Evolutionary conservation across 169 alveolate genomes (phyloP).

Genomic region (Eimeria falciformis): DNA sequence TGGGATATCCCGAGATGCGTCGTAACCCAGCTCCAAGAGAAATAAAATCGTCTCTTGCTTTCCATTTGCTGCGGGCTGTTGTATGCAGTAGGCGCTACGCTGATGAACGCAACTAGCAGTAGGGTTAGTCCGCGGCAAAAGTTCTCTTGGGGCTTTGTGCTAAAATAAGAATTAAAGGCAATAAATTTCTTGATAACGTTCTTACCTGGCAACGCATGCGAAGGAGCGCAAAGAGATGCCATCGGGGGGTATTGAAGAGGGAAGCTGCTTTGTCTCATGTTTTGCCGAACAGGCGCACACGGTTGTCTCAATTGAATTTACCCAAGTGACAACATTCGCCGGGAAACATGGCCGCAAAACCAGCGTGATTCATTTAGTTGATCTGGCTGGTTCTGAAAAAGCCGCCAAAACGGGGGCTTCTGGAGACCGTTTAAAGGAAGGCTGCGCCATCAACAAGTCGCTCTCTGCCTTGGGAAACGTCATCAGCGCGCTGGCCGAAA

Average conservation of each 20-base stretch:
- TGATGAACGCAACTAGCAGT: constrained; percentile 89
- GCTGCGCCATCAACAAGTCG: constrained; percentile 91
- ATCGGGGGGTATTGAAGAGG: no score
- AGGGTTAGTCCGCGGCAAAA: not conserved
- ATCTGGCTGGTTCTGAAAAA: constrained; percentile 92
- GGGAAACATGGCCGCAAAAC: constrained; percentile 85
- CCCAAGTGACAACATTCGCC: constrained; percentile 79
- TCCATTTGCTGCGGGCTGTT: not conserved
- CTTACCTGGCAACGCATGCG: no score
- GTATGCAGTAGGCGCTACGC: constrained; percentile 87
- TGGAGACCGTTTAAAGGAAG: constrained; percentile 91
- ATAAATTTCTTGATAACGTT: not conserved
- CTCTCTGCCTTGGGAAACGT: constrained; percentile 89
- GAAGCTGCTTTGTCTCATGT: not conserved
- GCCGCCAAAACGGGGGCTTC: constrained; percentile 83
- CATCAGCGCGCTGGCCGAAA: constrained; percentile 91
- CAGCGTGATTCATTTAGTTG: constrained; percentile 91
- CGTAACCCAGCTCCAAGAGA: not conserved
- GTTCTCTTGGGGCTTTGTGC: not conserved
- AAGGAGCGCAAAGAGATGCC: no score
- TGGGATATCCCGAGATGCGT: not conserved
- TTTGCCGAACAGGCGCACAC: constrained; percentile 89
- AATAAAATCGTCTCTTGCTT: not conserved
- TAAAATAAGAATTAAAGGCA: not conserved
- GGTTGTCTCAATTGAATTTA: constrained; percentile 89